These are phyloP conservation scores for Botrytis byssoidea DNA, from an alignment of 2,329 filamentous ascomycete species.

Conservation along the genomic window DNA sequence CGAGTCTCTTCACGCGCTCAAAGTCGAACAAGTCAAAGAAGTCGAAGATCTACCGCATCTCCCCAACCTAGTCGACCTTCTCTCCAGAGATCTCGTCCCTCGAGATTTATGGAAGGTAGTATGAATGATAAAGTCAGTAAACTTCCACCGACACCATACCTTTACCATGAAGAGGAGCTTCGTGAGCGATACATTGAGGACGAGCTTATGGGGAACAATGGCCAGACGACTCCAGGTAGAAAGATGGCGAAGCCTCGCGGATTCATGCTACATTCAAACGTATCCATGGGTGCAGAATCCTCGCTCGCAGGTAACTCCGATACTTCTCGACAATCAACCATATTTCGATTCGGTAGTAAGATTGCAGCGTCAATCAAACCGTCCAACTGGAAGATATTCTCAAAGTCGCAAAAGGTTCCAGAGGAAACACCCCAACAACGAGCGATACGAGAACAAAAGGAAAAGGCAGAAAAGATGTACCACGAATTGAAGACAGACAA, in stretches of 20 bases:
- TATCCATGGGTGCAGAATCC: slow-evolving; percentile 27
- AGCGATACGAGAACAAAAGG: slow-evolving; percentile 44
- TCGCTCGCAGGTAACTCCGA: slow-evolving; percentile 34
- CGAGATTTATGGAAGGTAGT: slow-evolving; percentile 71
- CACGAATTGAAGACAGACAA: slow-evolving; percentile 53
- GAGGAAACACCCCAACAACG: slow-evolving; percentile 45
- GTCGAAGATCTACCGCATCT: slow-evolving; percentile 34
- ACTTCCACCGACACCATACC: slow-evolving; percentile 49
- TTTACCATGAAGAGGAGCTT: slow-evolving; percentile 31
- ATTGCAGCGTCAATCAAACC: slow-evolving; percentile 55
- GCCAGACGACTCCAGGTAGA: slow-evolving; percentile 18
- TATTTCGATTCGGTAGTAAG: slow-evolving; percentile 56
- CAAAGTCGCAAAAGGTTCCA: slow-evolving; percentile 38
- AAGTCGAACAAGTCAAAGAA: slow-evolving; percentile 32
- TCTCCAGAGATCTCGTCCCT: slow-evolving; percentile 53
- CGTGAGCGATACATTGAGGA: slow-evolving; percentile 26
- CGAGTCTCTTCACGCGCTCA: slow-evolving; percentile 25
- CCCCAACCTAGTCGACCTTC: slow-evolving; percentile 27
- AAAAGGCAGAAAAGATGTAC: slow-evolving; percentile 51
- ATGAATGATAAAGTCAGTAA: slow-evolving; percentile 80
- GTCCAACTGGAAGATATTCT: slow-evolving; percentile 47
- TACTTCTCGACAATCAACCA: slow-evolving; percentile 44
- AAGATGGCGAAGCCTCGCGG: slow-evolving; percentile 26
- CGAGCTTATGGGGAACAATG: slow-evolving; percentile 11
- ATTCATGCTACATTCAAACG: slow-evolving; percentile 25